Base-by-base conservation (phyloP, 2,329 filamentous ascomycete genomes). In the Alternaria sp. region DNA sequence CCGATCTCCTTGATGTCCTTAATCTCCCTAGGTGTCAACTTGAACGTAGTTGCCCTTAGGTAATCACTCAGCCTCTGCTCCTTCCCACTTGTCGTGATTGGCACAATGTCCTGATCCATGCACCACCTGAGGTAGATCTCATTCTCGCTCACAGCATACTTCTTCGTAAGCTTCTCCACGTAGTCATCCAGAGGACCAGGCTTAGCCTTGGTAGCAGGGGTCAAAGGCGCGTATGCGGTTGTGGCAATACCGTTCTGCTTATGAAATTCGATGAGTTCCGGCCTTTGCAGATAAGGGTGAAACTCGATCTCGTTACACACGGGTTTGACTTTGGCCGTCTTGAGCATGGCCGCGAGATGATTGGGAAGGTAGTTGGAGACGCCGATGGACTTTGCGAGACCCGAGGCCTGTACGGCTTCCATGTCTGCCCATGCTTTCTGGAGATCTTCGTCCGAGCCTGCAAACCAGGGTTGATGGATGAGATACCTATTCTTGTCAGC, bases 281-380 rank as follows among this genome's bases (percentile, higher is more conserved):
- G 78, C 71, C 86, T 88, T 72, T 89, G 88, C 10, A 90, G 80
- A 68, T 88, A 89, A 2, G 88, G 87, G 73, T 90, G 87, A 51
- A 86, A 86, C 73, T 90, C 88, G 62, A 90, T 86, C 77, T 90
- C 88, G 77, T 90, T 90, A 66, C 84, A 83, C 2, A 85, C 85
- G 1, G 88, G 88, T 1, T 80, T 77, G 10, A 87, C 80, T 37
- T 78, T 82, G n/a, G 84, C 83, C 0, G 78, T 80, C 53, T 82
- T 81, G 51, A 86, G 76, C 21, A 84, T 81, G 10, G 81, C 80
- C 44, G 86, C 80, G 17, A 89, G 77, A 58, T 89, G 83, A 23
- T 77, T 71, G 24, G 82, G 80, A 5, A 84, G 74, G 72, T 83
- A 89, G 73, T 78, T 89, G 54, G 84, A 87, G 23, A 89, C 86